A percentile compares a stretch with the other conserved stretches of the same genome.
Conservation (phyloP, 345 rosid genomes). For the Arabis alpina region DNA sequence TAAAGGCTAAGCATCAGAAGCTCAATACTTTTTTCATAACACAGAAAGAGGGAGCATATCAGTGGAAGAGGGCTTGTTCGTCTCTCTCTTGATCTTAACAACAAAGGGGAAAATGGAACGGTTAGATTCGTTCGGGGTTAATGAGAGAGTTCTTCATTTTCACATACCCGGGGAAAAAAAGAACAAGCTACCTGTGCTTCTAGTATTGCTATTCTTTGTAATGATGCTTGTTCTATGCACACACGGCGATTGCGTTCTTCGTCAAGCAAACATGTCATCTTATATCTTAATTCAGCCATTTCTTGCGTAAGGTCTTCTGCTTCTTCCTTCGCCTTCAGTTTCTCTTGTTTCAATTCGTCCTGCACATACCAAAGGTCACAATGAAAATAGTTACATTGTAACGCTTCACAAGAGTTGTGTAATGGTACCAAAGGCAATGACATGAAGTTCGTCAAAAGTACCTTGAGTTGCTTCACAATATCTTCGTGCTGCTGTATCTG, state of each 20-base stretch:
- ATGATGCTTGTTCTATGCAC: conserved; percentile 74
- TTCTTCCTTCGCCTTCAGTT: conserved; percentile 84
- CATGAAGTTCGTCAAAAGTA: neutral
- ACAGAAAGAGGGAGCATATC: conserved; percentile 16
- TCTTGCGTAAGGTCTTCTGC: conserved; percentile 92
- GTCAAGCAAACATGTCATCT: conserved; percentile 82
- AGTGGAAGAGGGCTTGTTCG: conserved; percentile 18
- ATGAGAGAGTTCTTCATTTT: neutral
- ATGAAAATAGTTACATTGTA: conserved; percentile 5
- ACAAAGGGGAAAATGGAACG: neutral
- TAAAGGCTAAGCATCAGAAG: neutral
- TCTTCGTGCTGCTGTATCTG: conserved; percentile 64
- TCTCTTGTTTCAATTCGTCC: conserved; percentile 74
- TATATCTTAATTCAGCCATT: conserved; percentile 94
- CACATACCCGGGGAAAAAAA: neutral
- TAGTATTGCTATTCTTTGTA: conserved; percentile 84
- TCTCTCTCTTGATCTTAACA: conserved; percentile 40
- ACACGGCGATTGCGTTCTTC: conserved; percentile 90
- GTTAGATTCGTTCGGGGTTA: neutral
- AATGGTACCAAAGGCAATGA: neutral
- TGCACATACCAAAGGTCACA: conserved; percentile 12
- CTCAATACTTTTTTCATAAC: conserved; percentile 17
- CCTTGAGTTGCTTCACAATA: conserved; percentile 66
- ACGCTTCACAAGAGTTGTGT: neutral
- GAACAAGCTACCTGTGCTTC: conserved; percentile 47